These are phyloP conservation scores for Bryoerythrophyllum caledonicum DNA, from an alignment of 225 moss, liverwort and hornwort species.

Conservation along the genomic window DNA sequence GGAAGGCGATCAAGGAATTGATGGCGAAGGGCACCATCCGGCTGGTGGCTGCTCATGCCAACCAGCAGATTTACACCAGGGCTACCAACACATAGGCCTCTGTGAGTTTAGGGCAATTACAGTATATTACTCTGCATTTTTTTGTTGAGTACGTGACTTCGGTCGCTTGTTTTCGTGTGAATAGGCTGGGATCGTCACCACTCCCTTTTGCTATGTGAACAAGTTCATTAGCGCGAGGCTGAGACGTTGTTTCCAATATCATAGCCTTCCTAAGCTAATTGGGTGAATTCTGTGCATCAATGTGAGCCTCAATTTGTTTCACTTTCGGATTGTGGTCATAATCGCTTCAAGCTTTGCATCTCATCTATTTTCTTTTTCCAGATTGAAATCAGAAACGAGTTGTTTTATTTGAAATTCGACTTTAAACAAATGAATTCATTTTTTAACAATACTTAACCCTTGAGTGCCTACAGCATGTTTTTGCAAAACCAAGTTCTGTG, in stretches of 20 bases:
- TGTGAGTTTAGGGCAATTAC: slow-evolving; percentile 26
- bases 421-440: too few relatives aligned
- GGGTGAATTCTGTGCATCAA: background rate
- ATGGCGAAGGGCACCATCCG: slow-evolving; percentile 85
- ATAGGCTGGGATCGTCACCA: background rate
- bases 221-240: slow-evolving; percentile 12
- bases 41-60: slow-evolving; percentile 81
- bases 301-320: background rate
- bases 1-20: slow-evolving; percentile 78
- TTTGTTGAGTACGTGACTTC: slow-evolving; percentile 12
- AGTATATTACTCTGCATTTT: slow-evolving; percentile 14
- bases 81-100: slow-evolving; percentile 72
- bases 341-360: too few relatives aligned
- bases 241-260: slow-evolving; percentile 13
- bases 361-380: too few relatives aligned
- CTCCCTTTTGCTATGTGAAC: slow-evolving; percentile 1
- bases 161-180: background rate
- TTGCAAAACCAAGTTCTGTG: too few relatives aligned
- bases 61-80: slow-evolving; percentile 89
- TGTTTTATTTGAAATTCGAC: too few relatives aligned
- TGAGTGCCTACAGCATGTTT: too few relatives aligned
- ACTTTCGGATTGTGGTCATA: too few relatives aligned
- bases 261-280: slow-evolving; percentile 20
- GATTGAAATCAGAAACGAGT: too few relatives aligned
- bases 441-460: too few relatives aligned